Base-by-base conservation (phyloP, 2,329 filamentous ascomycete genomes). In the Neocatenulostroma microsporum region DNA sequence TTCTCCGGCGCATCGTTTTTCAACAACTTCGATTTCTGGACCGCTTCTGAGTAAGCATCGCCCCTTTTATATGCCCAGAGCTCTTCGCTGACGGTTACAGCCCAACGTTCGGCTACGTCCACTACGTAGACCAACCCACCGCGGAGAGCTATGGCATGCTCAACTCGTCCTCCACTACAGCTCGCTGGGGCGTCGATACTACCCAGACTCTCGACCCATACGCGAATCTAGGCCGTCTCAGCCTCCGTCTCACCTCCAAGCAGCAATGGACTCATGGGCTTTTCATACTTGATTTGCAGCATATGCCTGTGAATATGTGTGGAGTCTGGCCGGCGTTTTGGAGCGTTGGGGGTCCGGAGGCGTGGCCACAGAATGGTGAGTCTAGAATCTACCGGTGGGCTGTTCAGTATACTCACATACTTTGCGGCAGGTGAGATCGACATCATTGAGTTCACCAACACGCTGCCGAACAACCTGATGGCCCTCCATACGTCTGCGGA, bases 271-370 rank as follows among this genome's bases (percentile, higher is more conserved):
- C 66, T 40, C 49, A 56, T 21, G 69, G 68, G 8, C 54, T 73
- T 11, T 58, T 73, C 30, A 62, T 73, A 2, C 47, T 64, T 17
- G 68, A 72, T 44, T 61, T 73, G 33, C 58, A 57, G 17, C 69
- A 73, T 39, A 70, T 73, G 64, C 69, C 69, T 2, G 44, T 42
- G n/a, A 64, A 65, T 61, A 9, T 41, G 43, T 37, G 41, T 18
- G 49, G 48, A 12, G 47, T 42, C n/a, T 64, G 61, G 62, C 62
- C 61, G 12, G 41, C 51, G 5, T 56, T 59, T 20, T 50, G 48
- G 48, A 39, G 39, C 8, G 21, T 50, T 8, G 46, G 53, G 6
- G 43, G 25, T 23, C n/a, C n/a, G n/a, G 51, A 47, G 3, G 77
- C 78, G 6, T 62, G 58, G 58, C 59, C 59, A 2, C 29, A 39